Evolutionary conservation across 2,329 filamentous ascomycete species (phyloP).

Genomic region (Colletotrichum spaethianum): DNA sequence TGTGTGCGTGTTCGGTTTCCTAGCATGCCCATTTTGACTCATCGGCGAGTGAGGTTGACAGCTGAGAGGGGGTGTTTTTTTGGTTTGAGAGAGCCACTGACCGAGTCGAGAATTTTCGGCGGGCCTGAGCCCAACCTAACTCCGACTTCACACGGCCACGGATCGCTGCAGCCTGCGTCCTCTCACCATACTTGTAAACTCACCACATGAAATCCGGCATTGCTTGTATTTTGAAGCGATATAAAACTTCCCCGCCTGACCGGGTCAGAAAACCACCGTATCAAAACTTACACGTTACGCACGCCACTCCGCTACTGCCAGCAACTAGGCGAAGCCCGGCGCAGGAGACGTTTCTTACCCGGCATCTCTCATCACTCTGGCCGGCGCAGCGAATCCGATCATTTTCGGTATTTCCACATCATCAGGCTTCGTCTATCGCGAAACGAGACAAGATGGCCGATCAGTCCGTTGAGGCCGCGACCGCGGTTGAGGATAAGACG

Average conservation of each 20-base stretch:
- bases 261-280: background rate
- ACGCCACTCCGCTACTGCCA: background rate
- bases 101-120: background rate
- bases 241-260: background rate
- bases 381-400: too few relatives aligned
- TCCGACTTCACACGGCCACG: background rate
- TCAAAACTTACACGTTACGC: background rate
- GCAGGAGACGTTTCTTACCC: background rate
- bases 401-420: background rate
- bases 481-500: conserved; percentile 42
- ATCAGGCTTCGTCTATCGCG: background rate
- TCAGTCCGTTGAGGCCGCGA: conserved; percentile 11
- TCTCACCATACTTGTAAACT: background rate
- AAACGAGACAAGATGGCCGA: conserved; percentile 25
- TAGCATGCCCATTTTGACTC: conserved; percentile 1
- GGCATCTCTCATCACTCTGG: background rate
- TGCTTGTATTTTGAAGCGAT: background rate
- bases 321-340: background rate
- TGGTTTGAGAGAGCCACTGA: background rate
- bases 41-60: background rate
- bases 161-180: background rate
- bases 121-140: conserved; percentile 1
- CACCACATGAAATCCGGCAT: background rate
- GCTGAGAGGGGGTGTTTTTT: background rate
- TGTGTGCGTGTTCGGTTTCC: background rate